A percentile compares a stretch with the other conserved stretches of the same genome.
Conservation (phyloP, 2,329 filamentous ascomycete species). For the Dactylonectria macrodidyma region DNA sequence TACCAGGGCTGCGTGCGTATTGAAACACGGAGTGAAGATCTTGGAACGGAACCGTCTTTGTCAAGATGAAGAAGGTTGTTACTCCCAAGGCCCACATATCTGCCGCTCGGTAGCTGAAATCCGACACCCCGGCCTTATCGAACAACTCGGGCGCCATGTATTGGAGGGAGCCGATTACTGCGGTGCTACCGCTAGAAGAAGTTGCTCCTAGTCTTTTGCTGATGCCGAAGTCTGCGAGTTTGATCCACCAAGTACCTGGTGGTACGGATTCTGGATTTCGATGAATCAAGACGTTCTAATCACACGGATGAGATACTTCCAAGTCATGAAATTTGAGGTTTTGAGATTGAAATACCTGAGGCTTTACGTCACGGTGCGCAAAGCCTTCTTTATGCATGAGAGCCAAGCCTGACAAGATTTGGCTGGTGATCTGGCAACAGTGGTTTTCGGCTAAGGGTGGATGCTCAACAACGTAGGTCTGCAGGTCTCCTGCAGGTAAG, state of each 20-base stretch:
- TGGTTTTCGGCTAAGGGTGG: slow-evolving; percentile 35
- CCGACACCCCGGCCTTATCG: background rate
- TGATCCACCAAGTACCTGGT: background rate
- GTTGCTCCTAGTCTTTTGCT: background rate
- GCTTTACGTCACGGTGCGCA: slow-evolving; percentile 45
- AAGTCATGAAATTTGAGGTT: background rate
- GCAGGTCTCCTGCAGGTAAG: slow-evolving; percentile 40
- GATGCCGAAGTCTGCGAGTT: background rate
- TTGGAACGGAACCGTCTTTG: background rate
- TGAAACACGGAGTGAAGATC: no score
- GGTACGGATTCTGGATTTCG: background rate
- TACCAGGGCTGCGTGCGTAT: no score
- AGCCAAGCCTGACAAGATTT: slow-evolving; percentile 38
- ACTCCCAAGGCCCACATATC: background rate
- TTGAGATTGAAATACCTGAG: slow-evolving; percentile 23
- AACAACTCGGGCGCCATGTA: background rate
- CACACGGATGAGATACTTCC: background rate
- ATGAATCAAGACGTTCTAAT: slow-evolving; percentile 43
- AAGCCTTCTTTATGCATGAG: slow-evolving; percentile 42
- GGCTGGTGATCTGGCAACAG: slow-evolving; percentile 33
- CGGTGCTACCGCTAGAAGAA: background rate
- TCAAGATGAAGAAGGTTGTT: background rate
- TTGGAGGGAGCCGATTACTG: background rate
- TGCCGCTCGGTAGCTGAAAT: background rate
- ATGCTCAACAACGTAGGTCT: slow-evolving; percentile 27